Evolutionary conservation across 2,329 filamentous ascomycete genomes (phyloP), one percentile per base, ranked within the genome.

Genomic region (Talaromyces marneffei): DNA sequence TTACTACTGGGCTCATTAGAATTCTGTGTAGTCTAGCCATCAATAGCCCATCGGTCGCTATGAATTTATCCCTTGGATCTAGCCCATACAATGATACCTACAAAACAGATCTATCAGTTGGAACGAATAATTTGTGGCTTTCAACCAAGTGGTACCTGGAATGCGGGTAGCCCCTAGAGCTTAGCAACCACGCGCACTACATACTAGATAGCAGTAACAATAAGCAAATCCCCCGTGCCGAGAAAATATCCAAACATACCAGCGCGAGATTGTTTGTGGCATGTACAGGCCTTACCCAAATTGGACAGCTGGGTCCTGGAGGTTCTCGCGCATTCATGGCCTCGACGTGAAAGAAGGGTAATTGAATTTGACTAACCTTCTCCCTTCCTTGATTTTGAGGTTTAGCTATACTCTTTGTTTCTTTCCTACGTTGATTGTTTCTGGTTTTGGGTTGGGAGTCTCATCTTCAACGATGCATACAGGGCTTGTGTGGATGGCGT

Each of bases 401-500:
- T 52, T 29, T 33, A 29, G 25, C 27, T 46, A n/a, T 33, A 5
- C 20, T 48, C 37, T 35, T 58, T n/a, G 4, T 39, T 20, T 25
- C 12, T 31, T 31, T 39, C 18, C 31, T 6, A 6, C 18, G 37
- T 33, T 39, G 18, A 29, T 29, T 53, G 10, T 3, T 35, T 55
- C 10, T 27, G n/a, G 39, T 37, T 23, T 23, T 14, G 16, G 27
- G 1, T 16, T 33, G 20, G 29, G 18, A 12, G n/a, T 33, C 5
- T 14, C 48, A 48, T 35, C 39, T 7, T 20, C 33, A 57, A 57
- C 40, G 44, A 62, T 62, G 60, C 54, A 62, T 50, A 62, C 52
- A 62, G 48, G 59, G 33, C 57, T 57, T 52, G 50, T 53, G 35
- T 62, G 60, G 60, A 54, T 62, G 56, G 60, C 50, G n/a, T 39